A percentile compares a stretch with the other conserved stretches of the same genome.
These are phyloP conservation scores for Galerina marginata DNA, from an alignment of 768 basidiomycete genomes.

Conservation along the genomic window DNA sequence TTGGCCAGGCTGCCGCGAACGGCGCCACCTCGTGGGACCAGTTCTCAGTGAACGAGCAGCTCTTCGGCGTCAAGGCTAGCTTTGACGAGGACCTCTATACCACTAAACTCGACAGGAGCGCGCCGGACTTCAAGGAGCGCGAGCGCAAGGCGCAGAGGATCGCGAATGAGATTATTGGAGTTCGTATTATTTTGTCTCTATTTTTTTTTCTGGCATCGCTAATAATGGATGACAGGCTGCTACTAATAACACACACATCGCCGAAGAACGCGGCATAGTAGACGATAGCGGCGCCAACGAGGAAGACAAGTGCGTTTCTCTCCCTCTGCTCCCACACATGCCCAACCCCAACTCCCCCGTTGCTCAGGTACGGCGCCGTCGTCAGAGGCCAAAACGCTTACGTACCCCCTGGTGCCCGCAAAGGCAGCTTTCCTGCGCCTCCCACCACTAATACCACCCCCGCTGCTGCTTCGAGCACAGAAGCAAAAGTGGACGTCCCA, in stretches of 20 bases:
- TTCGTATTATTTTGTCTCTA: slow-evolving; percentile 42
- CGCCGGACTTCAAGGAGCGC: slow-evolving; percentile 85
- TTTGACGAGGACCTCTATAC: slow-evolving; percentile 97
- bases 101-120: slow-evolving; percentile 86
- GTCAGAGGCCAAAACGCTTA: slow-evolving; percentile 89
- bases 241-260: slow-evolving; percentile 81
- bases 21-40: slow-evolving; percentile 84
- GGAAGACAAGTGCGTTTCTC: slow-evolving; percentile 86
- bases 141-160: slow-evolving; percentile 88
- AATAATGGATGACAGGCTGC: slow-evolving; percentile 45
- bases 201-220: background rate
- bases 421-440: slow-evolving; percentile 29
- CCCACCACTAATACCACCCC: slow-evolving; percentile 28
- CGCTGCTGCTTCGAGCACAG: slow-evolving; percentile 12
- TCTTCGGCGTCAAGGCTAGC: slow-evolving; percentile 89
- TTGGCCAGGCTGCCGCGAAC: slow-evolving; percentile 30
- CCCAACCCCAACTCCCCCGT: background rate
- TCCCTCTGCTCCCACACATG: background rate
- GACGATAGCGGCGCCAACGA: slow-evolving; percentile 85
- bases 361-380: slow-evolving; percentile 86
- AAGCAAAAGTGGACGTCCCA: slow-evolving; percentile 57
- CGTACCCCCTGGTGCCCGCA: slow-evolving; percentile 90
- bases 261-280: slow-evolving; percentile 80
- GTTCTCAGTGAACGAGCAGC: slow-evolving; percentile 89
- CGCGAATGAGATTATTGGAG: slow-evolving; percentile 90